These are phyloP conservation scores for Botrytis medusae DNA, from an alignment of 2,329 filamentous ascomycete species.

Conservation along the genomic window DNA sequence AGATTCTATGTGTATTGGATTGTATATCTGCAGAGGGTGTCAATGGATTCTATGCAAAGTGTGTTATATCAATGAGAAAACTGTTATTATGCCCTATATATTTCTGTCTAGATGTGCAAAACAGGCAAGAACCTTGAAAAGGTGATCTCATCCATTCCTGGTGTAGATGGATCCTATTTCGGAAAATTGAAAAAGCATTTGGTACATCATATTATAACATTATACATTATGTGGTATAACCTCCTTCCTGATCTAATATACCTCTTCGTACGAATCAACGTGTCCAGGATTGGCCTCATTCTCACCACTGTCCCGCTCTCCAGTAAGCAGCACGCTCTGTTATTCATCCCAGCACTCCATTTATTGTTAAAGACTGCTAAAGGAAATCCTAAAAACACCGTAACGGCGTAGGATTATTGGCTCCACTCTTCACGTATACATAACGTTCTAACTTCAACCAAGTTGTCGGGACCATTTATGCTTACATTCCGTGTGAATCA, in stretches of 20 bases:
- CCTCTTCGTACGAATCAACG: not conserved
- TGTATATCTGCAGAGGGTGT: not conserved
- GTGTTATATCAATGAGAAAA: not conserved
- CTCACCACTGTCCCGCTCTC: not conserved
- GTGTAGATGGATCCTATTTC: not conserved
- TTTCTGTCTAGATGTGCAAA: not conserved
- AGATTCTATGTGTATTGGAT: not conserved
- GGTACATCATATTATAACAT: not conserved
- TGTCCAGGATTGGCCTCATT: not conserved
- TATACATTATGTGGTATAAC: not conserved
- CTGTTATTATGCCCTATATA: not conserved
- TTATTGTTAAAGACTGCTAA: not conserved
- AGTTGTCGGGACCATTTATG: conserved; percentile 6
- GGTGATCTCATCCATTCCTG: not conserved
- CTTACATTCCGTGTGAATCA: not conserved
- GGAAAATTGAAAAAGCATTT: not conserved
- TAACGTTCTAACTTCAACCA: conserved; percentile 12
- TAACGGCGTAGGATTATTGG: conserved; percentile 10
- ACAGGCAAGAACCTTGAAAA: not conserved
- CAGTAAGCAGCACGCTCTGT: not conserved
- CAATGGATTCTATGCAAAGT: no score
- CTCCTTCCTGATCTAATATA: not conserved
- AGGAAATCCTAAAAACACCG: not conserved
- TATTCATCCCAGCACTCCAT: not conserved
- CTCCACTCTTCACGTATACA: not conserved